Evolutionary conservation across 257 asterid genomes (phyloP).

Genomic region (Solanum dulcamara): DNA sequence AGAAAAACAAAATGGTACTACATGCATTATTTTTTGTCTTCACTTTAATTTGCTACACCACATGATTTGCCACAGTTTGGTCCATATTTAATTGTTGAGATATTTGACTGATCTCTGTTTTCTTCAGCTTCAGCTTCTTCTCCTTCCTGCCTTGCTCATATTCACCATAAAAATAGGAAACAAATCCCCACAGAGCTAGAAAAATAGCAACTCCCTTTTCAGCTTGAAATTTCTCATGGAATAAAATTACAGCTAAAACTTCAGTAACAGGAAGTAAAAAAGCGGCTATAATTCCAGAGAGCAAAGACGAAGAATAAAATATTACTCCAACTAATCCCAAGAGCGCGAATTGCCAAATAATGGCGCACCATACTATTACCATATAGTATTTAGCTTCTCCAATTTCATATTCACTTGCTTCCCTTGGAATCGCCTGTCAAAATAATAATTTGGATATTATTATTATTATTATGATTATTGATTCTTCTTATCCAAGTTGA

Average conservation of each 20-base stretch:
- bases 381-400: not conserved
- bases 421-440: not conserved
- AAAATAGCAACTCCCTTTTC: not conserved
- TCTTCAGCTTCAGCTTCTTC: not conserved
- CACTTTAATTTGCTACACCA: not conserved
- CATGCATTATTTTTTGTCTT: not conserved
- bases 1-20: not conserved
- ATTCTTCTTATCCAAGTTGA: not conserved
- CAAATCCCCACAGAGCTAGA: slow-evolving; percentile 1
- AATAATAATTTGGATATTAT: no score
- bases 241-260: not conserved
- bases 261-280: not conserved
- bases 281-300: not conserved
- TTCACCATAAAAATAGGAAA: slow-evolving; percentile 12
- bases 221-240: not conserved
- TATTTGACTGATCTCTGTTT: not conserved
- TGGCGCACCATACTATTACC: not conserved
- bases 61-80: not conserved
- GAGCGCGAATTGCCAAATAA: not conserved
- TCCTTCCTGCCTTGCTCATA: not conserved
- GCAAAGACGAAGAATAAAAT: not conserved
- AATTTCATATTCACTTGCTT: not conserved
- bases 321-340: not conserved
- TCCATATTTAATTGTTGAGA: not conserved
- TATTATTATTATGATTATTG: not conserved